Evolutionary conservation across 2,329 filamentous ascomycete species (phyloP).

Genomic region (Rhytidhysteron rufulum): DNA sequence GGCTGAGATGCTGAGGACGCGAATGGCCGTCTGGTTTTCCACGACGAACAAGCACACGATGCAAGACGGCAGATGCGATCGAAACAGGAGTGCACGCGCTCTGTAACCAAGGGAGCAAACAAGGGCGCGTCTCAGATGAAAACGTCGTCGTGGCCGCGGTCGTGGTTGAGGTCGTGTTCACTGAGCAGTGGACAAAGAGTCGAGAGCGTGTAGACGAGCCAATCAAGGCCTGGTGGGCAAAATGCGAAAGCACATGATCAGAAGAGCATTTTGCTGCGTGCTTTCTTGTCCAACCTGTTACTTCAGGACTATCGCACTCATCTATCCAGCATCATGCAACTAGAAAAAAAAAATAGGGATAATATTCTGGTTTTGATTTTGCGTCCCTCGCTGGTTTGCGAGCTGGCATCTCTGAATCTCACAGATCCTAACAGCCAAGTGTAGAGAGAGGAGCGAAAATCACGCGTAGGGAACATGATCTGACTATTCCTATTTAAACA

Average conservation of each 20-base stretch:
- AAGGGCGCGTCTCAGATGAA: neutral
- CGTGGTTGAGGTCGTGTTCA: neutral
- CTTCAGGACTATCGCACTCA: no score
- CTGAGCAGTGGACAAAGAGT: slow-evolving; percentile 1
- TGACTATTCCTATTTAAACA: no score
- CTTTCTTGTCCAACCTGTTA: no score
- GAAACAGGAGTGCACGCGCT: slow-evolving; percentile 1
- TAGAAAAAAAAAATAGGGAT: no score
- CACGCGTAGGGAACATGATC: no score
- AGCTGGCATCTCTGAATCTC: neutral
- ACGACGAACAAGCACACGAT: no score
- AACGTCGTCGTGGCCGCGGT: no score
- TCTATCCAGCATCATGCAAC: no score
- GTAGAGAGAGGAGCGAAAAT: no score
- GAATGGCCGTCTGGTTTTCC: neutral
- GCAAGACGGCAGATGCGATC: no score
- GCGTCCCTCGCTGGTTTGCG: no score
- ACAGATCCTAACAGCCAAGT: neutral
- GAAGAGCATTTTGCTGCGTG: neutral
- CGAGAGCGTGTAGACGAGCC: neutral
- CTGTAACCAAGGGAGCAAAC: neutral
- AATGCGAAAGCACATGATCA: slow-evolving; percentile 1
- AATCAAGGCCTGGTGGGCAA: neutral
- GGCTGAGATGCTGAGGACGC: neutral
- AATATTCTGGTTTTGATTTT: no score